phyloP scores from a whole-genome alignment of 257 asterid species.

The Eustoma russellianum region DNA sequence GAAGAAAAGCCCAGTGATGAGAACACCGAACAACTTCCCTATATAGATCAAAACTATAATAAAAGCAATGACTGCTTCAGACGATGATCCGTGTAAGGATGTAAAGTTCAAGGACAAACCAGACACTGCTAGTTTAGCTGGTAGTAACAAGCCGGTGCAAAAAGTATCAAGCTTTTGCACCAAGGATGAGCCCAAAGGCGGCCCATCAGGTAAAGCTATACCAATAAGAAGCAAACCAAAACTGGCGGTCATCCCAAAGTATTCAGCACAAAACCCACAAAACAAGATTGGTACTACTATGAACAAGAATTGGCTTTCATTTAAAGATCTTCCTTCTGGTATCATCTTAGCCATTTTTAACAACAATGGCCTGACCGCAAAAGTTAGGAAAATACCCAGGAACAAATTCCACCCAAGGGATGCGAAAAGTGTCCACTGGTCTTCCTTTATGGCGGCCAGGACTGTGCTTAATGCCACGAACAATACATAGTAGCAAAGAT shows the following conservation, averaged over 20 bases:
- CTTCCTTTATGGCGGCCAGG: background rate
- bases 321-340: conserved; percentile 33
- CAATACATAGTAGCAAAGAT: conserved; percentile 22
- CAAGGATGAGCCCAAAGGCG: conserved; percentile 36
- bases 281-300: conserved; percentile 20
- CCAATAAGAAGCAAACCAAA: conserved; percentile 44
- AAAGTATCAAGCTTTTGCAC: conserved; percentile 27
- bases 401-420: conserved; percentile 1
- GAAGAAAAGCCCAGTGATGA: conserved; percentile 30
- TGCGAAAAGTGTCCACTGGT: background rate
- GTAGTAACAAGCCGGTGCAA: conserved; percentile 35
- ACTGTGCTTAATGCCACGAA: conserved; percentile 8
- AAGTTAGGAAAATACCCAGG: conserved; percentile 10
- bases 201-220: conserved; percentile 35
- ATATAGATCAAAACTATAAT: conserved; percentile 29
- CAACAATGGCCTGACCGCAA: conserved; percentile 25
- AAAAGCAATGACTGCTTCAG: conserved; percentile 8
- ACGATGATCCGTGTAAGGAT: background rate
- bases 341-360: conserved; percentile 13
- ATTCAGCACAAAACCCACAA: conserved; percentile 29
- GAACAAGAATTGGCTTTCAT: conserved; percentile 35
- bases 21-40: conserved; percentile 31
- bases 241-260: conserved; percentile 39
- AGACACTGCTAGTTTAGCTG: conserved; percentile 42
- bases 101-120: conserved; percentile 31